phyloP scores from a whole-genome alignment of 1,284 basidiomycete genomes.

The Cronartium ribicola region DNA sequence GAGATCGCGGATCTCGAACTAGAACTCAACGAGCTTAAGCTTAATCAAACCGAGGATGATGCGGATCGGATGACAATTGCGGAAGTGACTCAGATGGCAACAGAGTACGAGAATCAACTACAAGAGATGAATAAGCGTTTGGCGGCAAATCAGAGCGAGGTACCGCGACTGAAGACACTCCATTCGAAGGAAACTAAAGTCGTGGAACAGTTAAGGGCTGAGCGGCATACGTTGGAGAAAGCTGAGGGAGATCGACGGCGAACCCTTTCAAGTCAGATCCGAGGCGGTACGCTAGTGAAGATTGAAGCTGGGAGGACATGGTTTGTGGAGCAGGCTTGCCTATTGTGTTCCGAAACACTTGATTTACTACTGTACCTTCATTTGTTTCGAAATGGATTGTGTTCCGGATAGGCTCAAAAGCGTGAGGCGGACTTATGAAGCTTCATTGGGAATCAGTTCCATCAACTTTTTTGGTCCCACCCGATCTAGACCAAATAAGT shows the following conservation, averaged over 20 bases:
- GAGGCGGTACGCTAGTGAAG: slow-evolving; percentile 22
- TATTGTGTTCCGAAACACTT: too few relatives aligned
- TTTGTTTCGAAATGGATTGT: neutral
- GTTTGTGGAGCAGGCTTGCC: too few relatives aligned
- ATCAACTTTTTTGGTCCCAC: slow-evolving; percentile 18
- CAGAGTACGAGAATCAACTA: slow-evolving; percentile 29
- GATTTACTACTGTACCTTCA: neutral
- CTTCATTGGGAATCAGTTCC: slow-evolving; percentile 19
- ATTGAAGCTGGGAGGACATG: slow-evolving; percentile 17
- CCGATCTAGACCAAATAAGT: slow-evolving; percentile 10
- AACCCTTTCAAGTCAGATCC: slow-evolving; percentile 23
- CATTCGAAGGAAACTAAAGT: slow-evolving; percentile 23
- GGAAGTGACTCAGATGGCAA: slow-evolving; percentile 22
- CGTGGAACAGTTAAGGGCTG: slow-evolving; percentile 34
- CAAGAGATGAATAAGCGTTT: slow-evolving; percentile 12
- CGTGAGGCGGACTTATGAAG: slow-evolving; percentile 16
- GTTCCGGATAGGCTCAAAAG: slow-evolving; percentile 18
- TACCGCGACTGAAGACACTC: slow-evolving; percentile 28
- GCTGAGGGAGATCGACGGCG: slow-evolving; percentile 32
- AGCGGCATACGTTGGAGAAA: slow-evolving; percentile 32
- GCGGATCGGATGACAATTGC: slow-evolving; percentile 35
- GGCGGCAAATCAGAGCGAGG: slow-evolving; percentile 12
- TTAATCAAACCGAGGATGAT: slow-evolving; percentile 36
- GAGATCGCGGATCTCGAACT: slow-evolving; percentile 36
- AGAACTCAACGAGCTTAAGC: slow-evolving; percentile 39